Base-by-base conservation (phyloP, 2,329 filamentous ascomycete species). In the Chrysoporthe cubensis region DNA sequence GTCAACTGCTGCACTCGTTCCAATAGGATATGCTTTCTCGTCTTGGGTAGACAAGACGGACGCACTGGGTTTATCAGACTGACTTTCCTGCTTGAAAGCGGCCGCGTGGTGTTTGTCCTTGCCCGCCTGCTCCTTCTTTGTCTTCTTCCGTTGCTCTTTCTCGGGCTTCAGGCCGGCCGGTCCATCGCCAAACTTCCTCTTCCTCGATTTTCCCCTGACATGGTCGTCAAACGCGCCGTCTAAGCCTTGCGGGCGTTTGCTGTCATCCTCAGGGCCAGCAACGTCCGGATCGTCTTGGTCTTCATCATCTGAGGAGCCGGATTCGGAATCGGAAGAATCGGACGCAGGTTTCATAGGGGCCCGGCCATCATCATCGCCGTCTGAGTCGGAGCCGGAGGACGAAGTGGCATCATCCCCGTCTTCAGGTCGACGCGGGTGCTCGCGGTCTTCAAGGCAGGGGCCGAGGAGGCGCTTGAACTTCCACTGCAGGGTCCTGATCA, bases 381-480 rank as follows among this genome's bases (percentile, higher is more conserved):
- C 43, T 6, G 42, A 57, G 6, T 59, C 56, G 4, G 59, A 46
- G 1, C 42, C 57, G 34, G 44, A 52, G 9, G 58, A 66, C 2
- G 65, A 48, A 4, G 26, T 21, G 32, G 32, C 44, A 42, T 59
- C 34, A 16, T 46, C 21, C 16, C 16, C 37, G 11, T 13, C 18
- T 21, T 11, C 14, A n/a, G 18, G 1, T 6, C 18, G 26, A 14
- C 37, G 16, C 32, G 44, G 26, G 6, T 40, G 61, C 32, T 64
- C 40, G 37, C 62, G 59, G 13, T 46, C 50, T 26, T 70, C 37
- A 44, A 73, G 52, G 37, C 68, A 65, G 14, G 73, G 69, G 1
- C 68, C 72, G 18, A 73, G 71, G 43, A 72, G 69, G 59, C 70
- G 68, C 63, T 71, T 71, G 65, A 74, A 73, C 37, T 61, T 69